Evolutionary conservation across 352 stramenopile genomes (phyloP).

Genomic region (Phytophthora tentaculata): DNA sequence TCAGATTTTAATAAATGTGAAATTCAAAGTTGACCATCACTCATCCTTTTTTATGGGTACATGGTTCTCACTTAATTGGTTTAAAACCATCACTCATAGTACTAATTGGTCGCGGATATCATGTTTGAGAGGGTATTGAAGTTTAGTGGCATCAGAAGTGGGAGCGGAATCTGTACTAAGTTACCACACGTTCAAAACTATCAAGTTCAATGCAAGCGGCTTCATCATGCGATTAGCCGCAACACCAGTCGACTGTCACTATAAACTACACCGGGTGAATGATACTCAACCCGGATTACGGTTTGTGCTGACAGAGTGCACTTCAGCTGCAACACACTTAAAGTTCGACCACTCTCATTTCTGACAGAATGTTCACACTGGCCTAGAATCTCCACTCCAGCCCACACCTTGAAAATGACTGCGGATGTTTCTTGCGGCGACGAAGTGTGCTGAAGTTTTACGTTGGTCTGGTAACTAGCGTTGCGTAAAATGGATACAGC

Average conservation of each 20-base stretch:
- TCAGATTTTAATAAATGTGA: too few species aligned
- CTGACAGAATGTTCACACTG: conserved; percentile 27
- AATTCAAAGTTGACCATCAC: too few species aligned
- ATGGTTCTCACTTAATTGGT: too few species aligned
- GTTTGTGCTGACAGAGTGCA: conserved; percentile 30
- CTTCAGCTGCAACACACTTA: conserved; percentile 39
- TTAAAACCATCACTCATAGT: too few species aligned
- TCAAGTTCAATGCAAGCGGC: too few species aligned
- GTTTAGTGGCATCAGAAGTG: too few species aligned
- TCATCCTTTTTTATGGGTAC: too few species aligned
- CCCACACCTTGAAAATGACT: conserved; percentile 49
- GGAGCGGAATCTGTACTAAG: too few species aligned
- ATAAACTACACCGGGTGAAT: conserved; percentile 1
- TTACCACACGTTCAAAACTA: too few species aligned
- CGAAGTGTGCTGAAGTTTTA: conserved; percentile 37
- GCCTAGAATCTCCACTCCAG: conserved; percentile 27
- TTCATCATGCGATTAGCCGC: background rate
- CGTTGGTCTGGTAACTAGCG: conserved; percentile 42
- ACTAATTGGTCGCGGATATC: too few species aligned
- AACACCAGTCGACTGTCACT: background rate
- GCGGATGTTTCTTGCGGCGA: background rate
- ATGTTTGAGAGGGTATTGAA: too few species aligned
- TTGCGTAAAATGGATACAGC: conserved; percentile 31
- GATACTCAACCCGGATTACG: conserved; percentile 33
- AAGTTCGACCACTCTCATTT: conserved; percentile 15